Base-by-base conservation (phyloP, 768 basidiomycete genomes). In the Tulasnella sp. region DNA sequence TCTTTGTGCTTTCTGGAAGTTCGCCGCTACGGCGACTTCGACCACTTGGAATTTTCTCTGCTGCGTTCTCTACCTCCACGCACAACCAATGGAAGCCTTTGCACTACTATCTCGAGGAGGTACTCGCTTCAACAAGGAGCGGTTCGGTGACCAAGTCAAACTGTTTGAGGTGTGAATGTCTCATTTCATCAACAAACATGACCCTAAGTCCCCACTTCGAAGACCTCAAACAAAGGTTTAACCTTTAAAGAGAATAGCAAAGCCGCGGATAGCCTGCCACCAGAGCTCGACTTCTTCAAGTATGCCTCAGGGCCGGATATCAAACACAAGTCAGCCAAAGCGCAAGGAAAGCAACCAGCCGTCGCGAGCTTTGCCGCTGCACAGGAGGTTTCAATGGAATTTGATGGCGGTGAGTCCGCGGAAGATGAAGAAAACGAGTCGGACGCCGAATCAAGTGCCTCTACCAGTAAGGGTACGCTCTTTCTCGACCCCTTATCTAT, bases 271-370 rank as follows among this genome's bases (percentile, higher is more conserved):
- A 82, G 81, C 79, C 77, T 95, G 62, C 94, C 91, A 1, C 76
- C 83, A 1, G 92, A 91, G 77, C 84, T 98, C 7, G 94, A 98
- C 79, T 95, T 96, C 80, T 98, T 98, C 82, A 94, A 90, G 76
- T 94, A 93, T 74, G 88, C 90, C 2, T 84, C 87, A 74, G 85
- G 84, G 75, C 81, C 8, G 0, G 35, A 74, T 59, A 11, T 29
- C 6, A 59, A 22, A 29, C 22, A n/a, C 6, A 39, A 90, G 90
- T 78, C 75, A 26, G 62, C 68, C 16, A 59, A 41, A 65, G 73
- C 74, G 11, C 74, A 74, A 35, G 16, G 71, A 22, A 35, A 75
- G 69, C 88, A 88, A 78, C 75, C 74, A 26, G 68, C 66, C 9
- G n/a, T n/a, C n/a, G n/a, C 32, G 42, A 72, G 75, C 11, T 4